Base-by-base conservation (phyloP, 441 rosid species). In the Populus tomentosa region DNA sequence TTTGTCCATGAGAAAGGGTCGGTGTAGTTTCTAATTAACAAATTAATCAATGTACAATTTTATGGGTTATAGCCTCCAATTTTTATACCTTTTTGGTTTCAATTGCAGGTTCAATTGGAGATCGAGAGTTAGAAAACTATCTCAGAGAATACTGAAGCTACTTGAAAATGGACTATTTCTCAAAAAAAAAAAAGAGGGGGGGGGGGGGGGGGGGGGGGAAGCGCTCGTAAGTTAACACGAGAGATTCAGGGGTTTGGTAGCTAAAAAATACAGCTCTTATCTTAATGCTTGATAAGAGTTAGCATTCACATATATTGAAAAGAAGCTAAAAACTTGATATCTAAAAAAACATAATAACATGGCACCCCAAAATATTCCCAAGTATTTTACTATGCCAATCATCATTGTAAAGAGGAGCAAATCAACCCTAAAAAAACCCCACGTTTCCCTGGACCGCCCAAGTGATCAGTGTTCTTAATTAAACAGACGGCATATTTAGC, bases 201-300 rank as follows among this genome's bases (percentile, higher is more conserved):
- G n/a, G n/a, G n/a, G n/a, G n/a, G n/a, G n/a, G n/a, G n/a, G n/a
- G 92, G 89, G n/a, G 85, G 95, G 73, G 78, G 77, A 62, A 84
- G 85, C 84, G 85, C 87, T 71, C 89, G 93, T 14, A 81, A 84
- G 70, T 53, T 80, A 75, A 88, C 85, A 24, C 67, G 83, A 73
- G 94, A 84, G 71, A 90, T 92, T 77, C 83, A 84, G 86, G 96
- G 96, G 20, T 90, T 87, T 5, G 96, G 96, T 32, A 92, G 87
- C 92, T 89, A 23, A 24, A 20, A 59, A 3, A 62, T n/a, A 62
- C 10, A 24, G 33, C 32, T 26, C 18, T 64, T 24, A 5, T 23
- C 9, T 65, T 65, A 16, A 6, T 65, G 68, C 33, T 65, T 65
- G 30, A 23, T 13, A 26, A 13, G 8, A 18, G 18, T 24, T 26